Evolutionary conservation across 1,139 yeast genomes (phyloP).

Genomic region (Yamadazyma jaroonii): DNA sequence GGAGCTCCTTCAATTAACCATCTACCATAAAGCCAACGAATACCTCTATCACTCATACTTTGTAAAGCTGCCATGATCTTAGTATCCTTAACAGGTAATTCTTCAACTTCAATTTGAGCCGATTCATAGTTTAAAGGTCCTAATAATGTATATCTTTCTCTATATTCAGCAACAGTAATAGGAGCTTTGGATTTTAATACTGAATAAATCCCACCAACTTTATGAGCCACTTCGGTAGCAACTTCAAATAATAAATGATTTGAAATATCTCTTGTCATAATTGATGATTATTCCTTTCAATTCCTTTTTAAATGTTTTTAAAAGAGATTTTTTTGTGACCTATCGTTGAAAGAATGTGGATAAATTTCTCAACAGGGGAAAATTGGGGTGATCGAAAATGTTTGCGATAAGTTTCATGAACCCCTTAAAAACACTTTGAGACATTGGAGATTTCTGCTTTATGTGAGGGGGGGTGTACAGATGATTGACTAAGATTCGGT

Average conservation of each 20-base stretch:
- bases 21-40: slow-evolving; percentile 82
- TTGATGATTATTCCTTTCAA: neutral
- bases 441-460: too few relatives aligned
- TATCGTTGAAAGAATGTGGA: neutral
- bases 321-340: too few relatives aligned
- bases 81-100: slow-evolving; percentile 66
- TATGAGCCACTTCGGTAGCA: slow-evolving; percentile 96
- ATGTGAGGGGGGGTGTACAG: too few relatives aligned
- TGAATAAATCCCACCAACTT: slow-evolving; percentile 97
- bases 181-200: slow-evolving; percentile 97
- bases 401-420: neutral
- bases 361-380: neutral
- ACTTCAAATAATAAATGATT: slow-evolving; percentile 89
- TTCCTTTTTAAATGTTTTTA: too few relatives aligned
- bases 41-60: slow-evolving; percentile 77
- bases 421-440: neutral
- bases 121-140: slow-evolving; percentile 83
- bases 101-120: slow-evolving; percentile 93
- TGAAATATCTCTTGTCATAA: slow-evolving; percentile 71
- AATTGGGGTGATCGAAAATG: slow-evolving; percentile 1
- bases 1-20: slow-evolving; percentile 99
- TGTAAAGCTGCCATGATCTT: slow-evolving; percentile 61
- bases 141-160: slow-evolving; percentile 79
- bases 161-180: slow-evolving; percentile 90
- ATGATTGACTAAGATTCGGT: too few relatives aligned